Evolutionary conservation across 441 rosid genomes (phyloP).

Genomic region (Pelargonium citronellum): DNA sequence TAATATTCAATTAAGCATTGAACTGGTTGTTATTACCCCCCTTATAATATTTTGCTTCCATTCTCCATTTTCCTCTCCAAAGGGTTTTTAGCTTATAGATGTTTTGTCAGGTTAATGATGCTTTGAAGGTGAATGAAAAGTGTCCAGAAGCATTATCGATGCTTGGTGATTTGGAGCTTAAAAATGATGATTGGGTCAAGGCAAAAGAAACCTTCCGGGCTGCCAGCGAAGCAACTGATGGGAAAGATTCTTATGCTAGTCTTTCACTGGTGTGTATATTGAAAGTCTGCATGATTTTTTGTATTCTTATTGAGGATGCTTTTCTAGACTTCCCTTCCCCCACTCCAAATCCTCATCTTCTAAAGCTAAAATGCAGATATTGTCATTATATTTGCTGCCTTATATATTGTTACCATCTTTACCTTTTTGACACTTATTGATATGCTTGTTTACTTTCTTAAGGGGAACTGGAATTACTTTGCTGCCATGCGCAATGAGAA

Average conservation of each 20-base stretch:
- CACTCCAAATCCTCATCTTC: background rate
- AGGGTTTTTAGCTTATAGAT: background rate
- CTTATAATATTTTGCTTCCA: constrained; percentile 14
- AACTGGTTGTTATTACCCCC: constrained; percentile 55
- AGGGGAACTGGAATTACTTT: constrained; percentile 99
- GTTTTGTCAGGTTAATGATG: constrained; percentile 73
- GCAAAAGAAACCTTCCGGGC: constrained; percentile 98
- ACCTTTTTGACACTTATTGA: background rate
- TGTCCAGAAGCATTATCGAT: constrained; percentile 85
- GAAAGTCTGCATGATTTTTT: constrained; percentile 4
- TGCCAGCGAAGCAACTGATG: constrained; percentile 91
- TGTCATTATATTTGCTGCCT: constrained; percentile 5
- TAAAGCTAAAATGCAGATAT: background rate
- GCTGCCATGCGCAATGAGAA: constrained; percentile 99
- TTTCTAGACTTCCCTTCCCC: constrained; percentile 1
- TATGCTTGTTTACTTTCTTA: constrained; percentile 29
- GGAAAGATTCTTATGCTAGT: constrained; percentile 92
- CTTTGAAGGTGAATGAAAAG: constrained; percentile 85
- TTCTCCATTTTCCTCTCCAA: constrained; percentile 15
- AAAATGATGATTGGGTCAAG: constrained; percentile 99
- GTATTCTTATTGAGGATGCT: background rate
- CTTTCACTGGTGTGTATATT: constrained; percentile 72
- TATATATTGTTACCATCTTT: background rate
- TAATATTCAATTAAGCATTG: constrained; percentile 88
- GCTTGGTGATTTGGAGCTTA: constrained; percentile 98